Conservation (phyloP, 345 rosid genomes). For the Corchorus capsularis region DNA sequence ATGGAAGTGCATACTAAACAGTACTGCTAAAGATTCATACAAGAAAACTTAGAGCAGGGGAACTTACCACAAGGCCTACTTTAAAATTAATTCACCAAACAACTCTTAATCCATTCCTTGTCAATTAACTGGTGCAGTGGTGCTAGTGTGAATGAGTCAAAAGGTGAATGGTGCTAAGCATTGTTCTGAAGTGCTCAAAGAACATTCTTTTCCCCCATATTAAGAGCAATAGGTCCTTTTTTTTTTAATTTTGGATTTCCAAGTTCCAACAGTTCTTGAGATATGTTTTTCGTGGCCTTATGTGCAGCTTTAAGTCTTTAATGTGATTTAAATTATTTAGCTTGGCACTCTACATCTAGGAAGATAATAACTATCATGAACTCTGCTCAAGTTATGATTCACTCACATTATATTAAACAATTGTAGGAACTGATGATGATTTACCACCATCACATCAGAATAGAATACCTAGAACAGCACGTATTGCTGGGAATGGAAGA, state of each 20-base stretch:
- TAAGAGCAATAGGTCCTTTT: not conserved
- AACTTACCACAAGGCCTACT: not conserved
- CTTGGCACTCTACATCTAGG: not conserved
- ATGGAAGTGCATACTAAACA: not conserved
- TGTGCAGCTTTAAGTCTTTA: not conserved
- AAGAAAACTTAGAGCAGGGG: not conserved
- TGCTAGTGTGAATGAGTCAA: not conserved
- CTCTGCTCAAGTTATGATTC: not conserved
- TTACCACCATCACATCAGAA: slow-evolving; percentile 72
- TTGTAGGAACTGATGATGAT: slow-evolving; percentile 89
- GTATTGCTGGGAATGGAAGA: slow-evolving; percentile 66
- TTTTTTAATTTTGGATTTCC: not conserved
- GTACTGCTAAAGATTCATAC: not conserved
- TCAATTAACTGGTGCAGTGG: not conserved
- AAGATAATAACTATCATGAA: not conserved
- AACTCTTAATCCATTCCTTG: not conserved
- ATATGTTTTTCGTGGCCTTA: not conserved
- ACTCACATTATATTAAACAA: not conserved
- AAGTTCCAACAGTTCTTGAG: not conserved
- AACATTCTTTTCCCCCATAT: not conserved
- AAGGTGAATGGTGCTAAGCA: not conserved
- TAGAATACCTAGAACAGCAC: slow-evolving; percentile 67
- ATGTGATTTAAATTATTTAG: not conserved
- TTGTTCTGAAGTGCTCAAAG: not conserved
- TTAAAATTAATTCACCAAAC: not conserved